These are phyloP conservation scores for Elaeis oleifera DNA, from an alignment of 202 grass and related monocot species.

Conservation along the genomic window DNA sequence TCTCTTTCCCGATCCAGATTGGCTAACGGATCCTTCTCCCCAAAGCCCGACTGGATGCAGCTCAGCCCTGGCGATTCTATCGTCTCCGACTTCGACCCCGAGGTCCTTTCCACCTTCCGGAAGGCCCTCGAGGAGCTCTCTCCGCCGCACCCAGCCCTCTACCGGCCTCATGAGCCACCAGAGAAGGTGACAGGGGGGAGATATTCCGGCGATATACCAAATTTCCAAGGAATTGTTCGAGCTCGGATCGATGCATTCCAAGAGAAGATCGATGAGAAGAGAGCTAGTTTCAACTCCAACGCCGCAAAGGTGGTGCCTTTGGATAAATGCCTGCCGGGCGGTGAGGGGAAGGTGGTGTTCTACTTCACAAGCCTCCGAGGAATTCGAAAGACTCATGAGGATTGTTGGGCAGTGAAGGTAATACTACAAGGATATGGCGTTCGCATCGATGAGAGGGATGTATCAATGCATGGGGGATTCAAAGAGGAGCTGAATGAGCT, in stretches of 20 bases:
- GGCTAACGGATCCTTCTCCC: neutral
- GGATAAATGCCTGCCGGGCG: constrained; percentile 44
- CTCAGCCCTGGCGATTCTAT: constrained; percentile 6
- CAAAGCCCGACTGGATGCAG: constrained; percentile 4
- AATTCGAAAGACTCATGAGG: constrained; percentile 71
- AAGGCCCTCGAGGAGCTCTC: constrained; percentile 4
- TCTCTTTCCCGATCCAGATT: neutral
- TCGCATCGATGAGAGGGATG: constrained; percentile 70
- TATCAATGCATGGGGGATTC: constrained; percentile 82
- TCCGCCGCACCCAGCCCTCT: neutral
- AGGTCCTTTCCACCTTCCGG: constrained; percentile 13
- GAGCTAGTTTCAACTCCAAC: neutral
- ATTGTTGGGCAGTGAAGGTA: constrained; percentile 47
- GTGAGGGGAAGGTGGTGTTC: constrained; percentile 37
- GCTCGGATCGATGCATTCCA: constrained; percentile 18
- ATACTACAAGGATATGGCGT: constrained; percentile 60
- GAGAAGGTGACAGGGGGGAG: neutral
- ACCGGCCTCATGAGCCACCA: neutral
- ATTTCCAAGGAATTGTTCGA: neutral
- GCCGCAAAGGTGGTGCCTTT: constrained; percentile 12
- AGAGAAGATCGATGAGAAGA: constrained; percentile 14
- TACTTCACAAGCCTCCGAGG: constrained; percentile 88
- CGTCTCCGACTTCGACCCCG: constrained; percentile 14
- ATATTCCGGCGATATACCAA: neutral
- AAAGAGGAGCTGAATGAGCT: constrained; percentile 53